Evolutionary conservation across 75 land plant genomes (phyloP).

Genomic region (Pseudotsuga menziesii): DNA sequence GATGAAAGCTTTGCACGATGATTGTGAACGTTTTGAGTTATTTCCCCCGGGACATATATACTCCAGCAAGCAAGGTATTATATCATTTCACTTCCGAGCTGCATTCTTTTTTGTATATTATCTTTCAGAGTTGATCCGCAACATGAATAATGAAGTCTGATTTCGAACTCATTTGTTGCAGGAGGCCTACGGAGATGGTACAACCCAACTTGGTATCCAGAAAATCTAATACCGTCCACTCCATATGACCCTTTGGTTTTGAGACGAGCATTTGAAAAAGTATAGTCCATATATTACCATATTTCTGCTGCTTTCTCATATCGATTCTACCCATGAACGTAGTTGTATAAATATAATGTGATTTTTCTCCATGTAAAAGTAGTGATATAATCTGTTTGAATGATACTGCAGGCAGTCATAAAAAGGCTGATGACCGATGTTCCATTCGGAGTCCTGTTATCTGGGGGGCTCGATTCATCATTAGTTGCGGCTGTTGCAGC

Average conservation of each 20-base stretch:
- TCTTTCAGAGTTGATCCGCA: too few species aligned
- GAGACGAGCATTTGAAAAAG: constrained; percentile 77
- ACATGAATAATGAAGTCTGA: too few species aligned
- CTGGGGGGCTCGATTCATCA: constrained; percentile 96
- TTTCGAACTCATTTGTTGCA: constrained; percentile 9
- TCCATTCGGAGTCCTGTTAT: constrained; percentile 96
- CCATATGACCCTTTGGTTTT: constrained; percentile 67
- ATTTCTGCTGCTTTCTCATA: background rate
- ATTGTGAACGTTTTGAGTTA: constrained; percentile 81
- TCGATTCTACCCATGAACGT: background rate
- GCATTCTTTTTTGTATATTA: too few species aligned
- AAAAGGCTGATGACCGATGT: constrained; percentile 99
- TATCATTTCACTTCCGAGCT: too few species aligned
- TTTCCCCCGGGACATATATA: constrained; percentile 95
- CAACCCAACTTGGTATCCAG: constrained; percentile 79
- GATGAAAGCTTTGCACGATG: constrained; percentile 94
- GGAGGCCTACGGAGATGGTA: constrained; percentile 78
- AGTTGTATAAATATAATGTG: background rate
- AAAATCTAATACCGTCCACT: constrained; percentile 45
- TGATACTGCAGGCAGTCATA: constrained; percentile 71
- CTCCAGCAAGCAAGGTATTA: constrained; percentile 62
- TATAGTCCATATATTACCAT: background rate
- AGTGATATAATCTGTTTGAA: background rate
- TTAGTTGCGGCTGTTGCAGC: constrained; percentile 15
- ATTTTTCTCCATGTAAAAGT: background rate